Evolutionary conservation across 2,329 filamentous ascomycete species (phyloP), one percentile per base, ranked within the genome.

Genomic region (Amauroascus niger): DNA sequence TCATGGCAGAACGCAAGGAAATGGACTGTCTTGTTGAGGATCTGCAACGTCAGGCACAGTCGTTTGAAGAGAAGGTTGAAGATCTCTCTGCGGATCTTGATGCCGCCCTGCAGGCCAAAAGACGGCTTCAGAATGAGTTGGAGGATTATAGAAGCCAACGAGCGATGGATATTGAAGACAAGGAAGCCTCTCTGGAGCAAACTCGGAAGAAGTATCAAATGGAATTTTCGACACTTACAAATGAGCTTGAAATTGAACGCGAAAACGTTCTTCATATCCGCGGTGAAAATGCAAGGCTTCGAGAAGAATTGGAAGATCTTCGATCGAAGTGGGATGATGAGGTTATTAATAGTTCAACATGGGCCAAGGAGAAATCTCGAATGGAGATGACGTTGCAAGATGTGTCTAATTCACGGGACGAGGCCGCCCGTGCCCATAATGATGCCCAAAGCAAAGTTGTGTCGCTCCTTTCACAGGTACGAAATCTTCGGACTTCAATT

Each of bases 261-360:
- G 90, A 97, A 67, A 91, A 94, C 77, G 77, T 86, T 76, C 72
- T 96, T 74, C 79, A 91, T 79, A 79, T 88, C 22, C 77, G 93
- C 61, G 82, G 86, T 33, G 90, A 96, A 69, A 94, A 91, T 59
- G 80, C 85, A 14, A 83, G 88, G 43, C 78, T 98, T 51, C 85
- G 91, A n/a, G 91, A 97, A 67, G 93, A 98, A 70, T 82, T 97
- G 22, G 93, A 98, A 63, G 89, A 95, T 63, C 79, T 97, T 55
- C 83, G 93, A 60, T 89, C 84, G 61, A 97, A 97, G 73, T 97
- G 93, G 91, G 93, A 98, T 64, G 88, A 97, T 63, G 91, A 98
- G 71, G 88, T 97, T 9, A 81, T 97, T 62, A 97, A 97, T 72
- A 95, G 88, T 70, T 95, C 89, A 14, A 95, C 91, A 0, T 97